Evolutionary conservation across 805 yeast species (phyloP).

Genomic region (Starmerella bombicola): DNA sequence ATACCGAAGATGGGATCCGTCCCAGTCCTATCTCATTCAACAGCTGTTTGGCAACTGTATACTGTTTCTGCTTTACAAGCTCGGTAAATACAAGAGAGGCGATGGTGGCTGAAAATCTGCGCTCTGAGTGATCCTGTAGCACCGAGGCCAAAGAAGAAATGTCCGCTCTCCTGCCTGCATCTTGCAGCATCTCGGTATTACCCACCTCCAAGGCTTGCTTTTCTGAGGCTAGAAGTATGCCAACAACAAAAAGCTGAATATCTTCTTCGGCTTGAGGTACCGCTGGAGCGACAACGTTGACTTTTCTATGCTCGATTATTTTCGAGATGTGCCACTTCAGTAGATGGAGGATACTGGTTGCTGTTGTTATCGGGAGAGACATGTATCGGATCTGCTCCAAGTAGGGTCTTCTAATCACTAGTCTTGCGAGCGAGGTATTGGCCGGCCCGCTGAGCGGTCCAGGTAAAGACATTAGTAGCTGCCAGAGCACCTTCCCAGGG

Average conservation of each 20-base stretch:
- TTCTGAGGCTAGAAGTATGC: constrained; percentile 23
- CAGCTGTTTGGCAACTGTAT: constrained; percentile 18
- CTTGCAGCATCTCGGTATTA: neutral
- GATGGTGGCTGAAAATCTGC: neutral
- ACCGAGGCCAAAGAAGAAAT: neutral
- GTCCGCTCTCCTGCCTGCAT: neutral
- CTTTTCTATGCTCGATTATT: constrained; percentile 2
- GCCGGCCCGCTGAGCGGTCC: constrained; percentile 1
- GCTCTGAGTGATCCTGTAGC: neutral
- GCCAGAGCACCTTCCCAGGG: constrained; percentile 25
- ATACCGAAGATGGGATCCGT: constrained; percentile 4
- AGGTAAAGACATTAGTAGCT: constrained; percentile 19
- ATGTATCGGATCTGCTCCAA: constrained; percentile 27
- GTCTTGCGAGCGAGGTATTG: constrained; percentile 3
- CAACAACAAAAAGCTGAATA: constrained; percentile 23
- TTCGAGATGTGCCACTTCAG: constrained; percentile 14
- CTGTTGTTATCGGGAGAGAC: constrained; percentile 21
- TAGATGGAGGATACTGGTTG: constrained; percentile 17
- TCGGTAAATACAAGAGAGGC: constrained; percentile 2
- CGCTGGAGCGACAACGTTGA: neutral
- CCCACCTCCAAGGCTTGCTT: neutral
- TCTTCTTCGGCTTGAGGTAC: constrained; percentile 21
- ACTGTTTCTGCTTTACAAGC: constrained; percentile 11
- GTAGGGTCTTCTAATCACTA: constrained; percentile 23
- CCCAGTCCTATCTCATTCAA: constrained; percentile 14